Percentiles rank a stretch among this genome's conserved stretches.
Evolutionary conservation across 352 stramenopile genomes (phyloP).

Genomic region (Globisporangium nunn): DNA sequence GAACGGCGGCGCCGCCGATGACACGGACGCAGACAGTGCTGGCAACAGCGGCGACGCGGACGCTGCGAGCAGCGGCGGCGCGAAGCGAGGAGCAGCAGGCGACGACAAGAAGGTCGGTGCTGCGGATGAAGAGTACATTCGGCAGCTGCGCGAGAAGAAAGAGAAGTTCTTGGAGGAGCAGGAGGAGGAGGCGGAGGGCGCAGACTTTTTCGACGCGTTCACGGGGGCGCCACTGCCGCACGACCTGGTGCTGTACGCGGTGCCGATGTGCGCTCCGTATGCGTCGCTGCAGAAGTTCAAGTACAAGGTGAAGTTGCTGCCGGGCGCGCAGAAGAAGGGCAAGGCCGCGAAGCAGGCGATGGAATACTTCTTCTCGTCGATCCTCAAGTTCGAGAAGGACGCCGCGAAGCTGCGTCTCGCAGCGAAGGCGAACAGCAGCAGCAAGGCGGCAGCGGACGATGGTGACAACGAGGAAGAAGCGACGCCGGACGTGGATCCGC

Average conservation of each 20-base stretch:
- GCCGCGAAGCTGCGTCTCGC: slow-evolving; percentile 10
- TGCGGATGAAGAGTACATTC: slow-evolving; percentile 53
- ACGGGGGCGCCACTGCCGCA: slow-evolving; percentile 68
- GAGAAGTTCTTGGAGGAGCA: slow-evolving; percentile 81
- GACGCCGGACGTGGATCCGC: slow-evolving; percentile 48
- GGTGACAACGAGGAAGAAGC: slow-evolving; percentile 21
- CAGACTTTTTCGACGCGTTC: slow-evolving; percentile 82
- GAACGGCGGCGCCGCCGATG: slow-evolving; percentile 13
- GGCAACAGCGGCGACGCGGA: slow-evolving; percentile 3
- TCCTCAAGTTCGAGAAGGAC: slow-evolving; percentile 65
- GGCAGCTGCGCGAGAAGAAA: slow-evolving; percentile 74
- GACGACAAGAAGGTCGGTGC: slow-evolving; percentile 3
- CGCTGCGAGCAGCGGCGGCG: slow-evolving; percentile 12
- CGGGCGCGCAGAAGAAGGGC: slow-evolving; percentile 86
- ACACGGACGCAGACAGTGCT: slow-evolving; percentile 9
- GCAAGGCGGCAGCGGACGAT: not conserved
- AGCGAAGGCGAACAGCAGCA: slow-evolving; percentile 2
- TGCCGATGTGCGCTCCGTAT: slow-evolving; percentile 91
- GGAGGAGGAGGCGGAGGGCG: slow-evolving; percentile 67
- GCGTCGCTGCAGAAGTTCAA: slow-evolving; percentile 82
- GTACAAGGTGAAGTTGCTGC: slow-evolving; percentile 91
- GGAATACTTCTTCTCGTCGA: slow-evolving; percentile 75
- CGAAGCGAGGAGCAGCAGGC: not conserved
- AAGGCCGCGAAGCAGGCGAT: slow-evolving; percentile 86
- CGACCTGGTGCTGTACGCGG: slow-evolving; percentile 84